These are phyloP conservation scores for Penicillium cosmopolitanum DNA, from an alignment of 495 filamentous ascomycete genomes.

Conservation along the genomic window DNA sequence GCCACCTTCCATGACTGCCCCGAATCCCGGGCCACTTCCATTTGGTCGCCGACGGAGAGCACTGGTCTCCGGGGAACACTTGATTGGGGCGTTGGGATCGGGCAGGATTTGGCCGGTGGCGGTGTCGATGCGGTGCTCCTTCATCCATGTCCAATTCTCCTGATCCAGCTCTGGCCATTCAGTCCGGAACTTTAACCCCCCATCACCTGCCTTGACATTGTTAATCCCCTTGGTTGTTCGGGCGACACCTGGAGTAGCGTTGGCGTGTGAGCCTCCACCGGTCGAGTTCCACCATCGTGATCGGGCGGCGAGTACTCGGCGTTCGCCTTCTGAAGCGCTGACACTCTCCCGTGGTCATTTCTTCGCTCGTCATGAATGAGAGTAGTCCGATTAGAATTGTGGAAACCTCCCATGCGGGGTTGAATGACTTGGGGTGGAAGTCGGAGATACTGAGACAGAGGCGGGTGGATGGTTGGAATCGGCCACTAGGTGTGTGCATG, in stretches of 20 bases:
- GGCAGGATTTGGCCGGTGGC: conserved; percentile 66
- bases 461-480: conserved; percentile 90
- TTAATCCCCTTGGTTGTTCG: conserved; percentile 60
- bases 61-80: conserved; percentile 65
- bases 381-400: conserved; percentile 94
- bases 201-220: conserved; percentile 81
- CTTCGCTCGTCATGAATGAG: conserved; percentile 97
- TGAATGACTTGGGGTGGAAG: conserved; percentile 97
- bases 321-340: conserved; percentile 76
- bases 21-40: conserved; percentile 69
- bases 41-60: conserved; percentile 67
- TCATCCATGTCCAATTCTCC: conserved; percentile 95
- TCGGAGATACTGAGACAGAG: conserved; percentile 95
- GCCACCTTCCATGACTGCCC: conserved; percentile 78
- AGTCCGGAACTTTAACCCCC: conserved; percentile 82
- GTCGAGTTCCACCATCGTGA: conserved; percentile 97
- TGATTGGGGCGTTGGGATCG: conserved; percentile 43
- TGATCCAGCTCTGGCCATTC: conserved; percentile 91
- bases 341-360: conserved; percentile 98
- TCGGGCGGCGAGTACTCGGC: conserved; percentile 74
- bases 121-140: conserved; percentile 78
- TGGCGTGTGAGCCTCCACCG: conserved; percentile 79
- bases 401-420: conserved; percentile 97
- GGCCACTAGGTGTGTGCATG: conserved; percentile 96
- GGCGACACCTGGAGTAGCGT: conserved; percentile 47